Evolutionary conservation across 2,329 filamentous ascomycete species (phyloP), one percentile per base, ranked within the genome.

Genomic region (Ophiostoma sp.): DNA sequence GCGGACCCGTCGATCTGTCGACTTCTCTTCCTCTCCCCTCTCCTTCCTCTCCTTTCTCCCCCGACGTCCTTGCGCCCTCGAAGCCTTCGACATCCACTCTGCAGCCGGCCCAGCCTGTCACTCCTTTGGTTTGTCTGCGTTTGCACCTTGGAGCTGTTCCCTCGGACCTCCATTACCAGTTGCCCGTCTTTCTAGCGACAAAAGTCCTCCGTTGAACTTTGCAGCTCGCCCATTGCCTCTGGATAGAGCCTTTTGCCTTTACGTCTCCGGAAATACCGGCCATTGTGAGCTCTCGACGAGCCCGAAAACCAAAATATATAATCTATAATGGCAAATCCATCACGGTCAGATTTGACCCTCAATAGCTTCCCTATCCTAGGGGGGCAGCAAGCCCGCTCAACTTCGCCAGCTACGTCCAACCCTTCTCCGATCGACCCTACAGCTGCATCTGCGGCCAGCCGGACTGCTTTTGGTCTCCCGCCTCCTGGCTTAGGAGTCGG

Each of bases 311-410:
- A 4, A n/a, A 81, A 80, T 79, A 80, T 76, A 81, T 91, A 93
- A 93, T 93, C 83, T 86, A 93, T 94, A 93, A 96, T 97, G 93
- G 90, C 91, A 84, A 91, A 86, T 81, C 84, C n/a, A 44, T 16
- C 89, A 79, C 89, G 92, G 86, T 87, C 91, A 76, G 92, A 96
- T 78, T 91, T 95, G 83, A 89, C 89, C 77, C 87, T 95, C 79
- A 91, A 91, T 81, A 93, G 92, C 80, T 86, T 91, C 73, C 72
- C 70, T 79, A 87, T 78, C 84, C 86, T 77, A 82, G 86, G 75
- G 81, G 84, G 75, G 16, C 69, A 70, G 65, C 87, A 91, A 77
- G 82, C 86, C 70, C 87, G 89, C 75, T 95, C 92, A 66, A 88
- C 87, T 73, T 92, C 92, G 65, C 93, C 92, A 55, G 92, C 90